Conservation (phyloP, 495 filamentous ascomycete species). For the Hypoxylon cercidicola region DNA sequence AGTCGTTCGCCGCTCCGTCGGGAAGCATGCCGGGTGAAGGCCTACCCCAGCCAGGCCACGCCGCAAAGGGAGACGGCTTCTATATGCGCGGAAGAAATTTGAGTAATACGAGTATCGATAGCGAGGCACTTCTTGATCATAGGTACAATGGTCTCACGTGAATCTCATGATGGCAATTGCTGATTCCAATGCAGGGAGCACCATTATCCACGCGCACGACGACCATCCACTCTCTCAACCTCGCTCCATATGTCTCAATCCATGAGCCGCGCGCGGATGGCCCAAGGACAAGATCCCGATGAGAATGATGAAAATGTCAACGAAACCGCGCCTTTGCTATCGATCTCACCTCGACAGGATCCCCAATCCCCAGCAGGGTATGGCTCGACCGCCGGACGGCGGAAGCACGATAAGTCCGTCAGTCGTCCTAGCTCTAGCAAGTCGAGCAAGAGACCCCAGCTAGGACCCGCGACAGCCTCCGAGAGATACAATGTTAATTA, state of each 20-base stretch:
- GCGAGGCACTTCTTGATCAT: constrained; percentile 82
- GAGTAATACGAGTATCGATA: constrained; percentile 85
- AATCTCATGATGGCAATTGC: neutral
- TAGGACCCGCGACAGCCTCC: constrained; percentile 48
- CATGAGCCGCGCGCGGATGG: constrained; percentile 47
- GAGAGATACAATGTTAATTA: constrained; percentile 88
- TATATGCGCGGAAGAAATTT: constrained; percentile 69
- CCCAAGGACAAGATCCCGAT: constrained; percentile 48
- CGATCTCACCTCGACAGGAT: constrained; percentile 47
- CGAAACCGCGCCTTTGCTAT: constrained; percentile 70
- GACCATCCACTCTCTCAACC: constrained; percentile 60
- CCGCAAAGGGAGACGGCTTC: constrained; percentile 56
- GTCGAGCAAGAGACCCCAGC: constrained; percentile 48
- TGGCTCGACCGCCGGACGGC: constrained; percentile 48
- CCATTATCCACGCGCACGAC: constrained; percentile 72
- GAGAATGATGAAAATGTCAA: constrained; percentile 56
- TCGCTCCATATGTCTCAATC: constrained; percentile 52
- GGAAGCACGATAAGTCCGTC: constrained; percentile 37
- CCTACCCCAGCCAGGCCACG: constrained; percentile 49
- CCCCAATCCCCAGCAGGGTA: constrained; percentile 45
- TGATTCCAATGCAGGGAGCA: constrained; percentile 66
- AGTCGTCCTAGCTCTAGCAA: constrained; percentile 55
- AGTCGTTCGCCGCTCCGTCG: constrained; percentile 68
- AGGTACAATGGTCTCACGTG: constrained; percentile 58
- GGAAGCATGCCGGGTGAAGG: constrained; percentile 57